Percentiles rank a stretch among this genome's conserved stretches.
These are phyloP conservation scores for Suillus weaverae DNA, from an alignment of 768 basidiomycete genomes.

Conservation along the genomic window DNA sequence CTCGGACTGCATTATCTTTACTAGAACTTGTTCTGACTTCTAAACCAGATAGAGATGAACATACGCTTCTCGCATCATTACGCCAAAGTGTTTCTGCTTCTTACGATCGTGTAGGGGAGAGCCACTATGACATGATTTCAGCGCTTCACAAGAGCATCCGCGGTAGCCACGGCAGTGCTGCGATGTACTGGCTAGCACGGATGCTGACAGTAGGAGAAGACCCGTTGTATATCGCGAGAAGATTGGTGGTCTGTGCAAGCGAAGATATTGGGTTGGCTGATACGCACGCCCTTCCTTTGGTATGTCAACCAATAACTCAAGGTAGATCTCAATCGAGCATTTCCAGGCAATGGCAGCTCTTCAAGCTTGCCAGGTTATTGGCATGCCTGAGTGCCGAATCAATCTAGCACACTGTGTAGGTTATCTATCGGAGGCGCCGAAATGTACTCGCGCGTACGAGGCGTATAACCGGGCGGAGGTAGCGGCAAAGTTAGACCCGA, in stretches of 20 bases:
- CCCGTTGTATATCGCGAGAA: slow-evolving; percentile 70
- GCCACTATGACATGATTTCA: slow-evolving; percentile 79
- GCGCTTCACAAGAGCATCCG: slow-evolving; percentile 84
- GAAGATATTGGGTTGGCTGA: slow-evolving; percentile 87
- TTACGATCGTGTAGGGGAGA: slow-evolving; percentile 77
- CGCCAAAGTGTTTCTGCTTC: slow-evolving; percentile 62
- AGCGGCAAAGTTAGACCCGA: slow-evolving; percentile 52
- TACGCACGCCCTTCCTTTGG: slow-evolving; percentile 71
- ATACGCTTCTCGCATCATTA: slow-evolving; percentile 53
- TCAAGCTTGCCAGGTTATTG: slow-evolving; percentile 65
- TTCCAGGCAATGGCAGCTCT: slow-evolving; percentile 59
- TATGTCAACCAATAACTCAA: slow-evolving; percentile 27
- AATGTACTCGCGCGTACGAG: slow-evolving; percentile 77
- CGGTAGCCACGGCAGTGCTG: slow-evolving; percentile 73
- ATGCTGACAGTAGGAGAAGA: slow-evolving; percentile 84
- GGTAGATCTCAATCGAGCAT: slow-evolving; percentile 14
- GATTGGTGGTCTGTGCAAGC: slow-evolving; percentile 78
- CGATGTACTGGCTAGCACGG: slow-evolving; percentile 85
- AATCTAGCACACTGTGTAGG: slow-evolving; percentile 76
- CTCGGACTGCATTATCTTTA: slow-evolving; percentile 74
- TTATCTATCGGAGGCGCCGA: slow-evolving; percentile 81
- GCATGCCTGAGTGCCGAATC: slow-evolving; percentile 84
- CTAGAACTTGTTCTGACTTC: slow-evolving; percentile 66
- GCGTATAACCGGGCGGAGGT: slow-evolving; percentile 72
- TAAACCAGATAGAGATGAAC: slow-evolving; percentile 41